Evolutionary conservation across 805 yeast genomes (phyloP), one percentile per base, ranked within the genome.

Genomic region (Cyberlindnera lachancei): DNA sequence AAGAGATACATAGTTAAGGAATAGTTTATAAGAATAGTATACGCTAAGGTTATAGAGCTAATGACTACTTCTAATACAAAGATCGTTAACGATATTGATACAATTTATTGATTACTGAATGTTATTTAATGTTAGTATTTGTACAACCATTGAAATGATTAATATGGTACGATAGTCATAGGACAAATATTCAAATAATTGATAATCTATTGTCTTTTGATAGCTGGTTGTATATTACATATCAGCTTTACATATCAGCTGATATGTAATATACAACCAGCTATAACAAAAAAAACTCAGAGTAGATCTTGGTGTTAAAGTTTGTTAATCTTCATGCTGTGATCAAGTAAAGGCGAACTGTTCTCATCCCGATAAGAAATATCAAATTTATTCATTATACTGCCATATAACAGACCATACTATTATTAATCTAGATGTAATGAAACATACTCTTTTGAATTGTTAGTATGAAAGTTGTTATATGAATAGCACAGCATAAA

Each of bases 281-380:
- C 21, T 10, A 19, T 19, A 10, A 7, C 10, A 19, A 8, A 7
- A 19, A n/a, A n/a, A 5, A 41, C 28, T 59, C 63, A 60, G 64
- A 53, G 64, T 56, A 59, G 65, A 58, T 58, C 63, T 59, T 59
- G 63, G 63, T 58, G 61, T 57, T 44, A 28, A 26, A 51, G 53
- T 52, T 46, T 49, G 51, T 52, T 41, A 45, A 45, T 57, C 60
- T 53, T 54, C 64, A 58, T 52, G 15, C 33, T 35, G 34, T 35
- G 37, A 37, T 50, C 55, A 48, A 50, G 46, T 18, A 28, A 34
- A 44, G 55, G 62, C 62, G 57, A 48, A 51, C 55, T 46, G 45
- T 57, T 58, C 46, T 58, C 64, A 59, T 59, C 64, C 50, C 46
- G 50, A 47, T 50, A 41, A 29, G 17, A 18, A 27, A 23, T 15